These are phyloP conservation scores for Blastobotrys chiropterorum DNA, from an alignment of 805 yeast genomes.

Conservation along the genomic window DNA sequence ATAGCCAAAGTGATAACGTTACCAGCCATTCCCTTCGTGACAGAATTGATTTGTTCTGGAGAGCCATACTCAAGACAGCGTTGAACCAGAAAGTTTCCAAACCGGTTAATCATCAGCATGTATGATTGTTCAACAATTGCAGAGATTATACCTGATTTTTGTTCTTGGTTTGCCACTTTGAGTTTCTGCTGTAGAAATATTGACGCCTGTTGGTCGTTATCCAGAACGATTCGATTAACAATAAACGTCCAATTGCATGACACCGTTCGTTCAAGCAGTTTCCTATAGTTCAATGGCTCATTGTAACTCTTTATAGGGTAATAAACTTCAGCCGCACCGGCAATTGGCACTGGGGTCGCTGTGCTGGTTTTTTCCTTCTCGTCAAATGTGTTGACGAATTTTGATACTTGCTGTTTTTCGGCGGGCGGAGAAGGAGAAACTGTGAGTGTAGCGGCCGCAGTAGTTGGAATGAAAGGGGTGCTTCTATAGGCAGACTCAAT, in stretches of 20 bases:
- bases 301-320: slow-evolving; percentile 14
- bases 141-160: slow-evolving; percentile 27
- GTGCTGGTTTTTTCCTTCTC: background rate
- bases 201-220: slow-evolving; percentile 38
- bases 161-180: slow-evolving; percentile 26
- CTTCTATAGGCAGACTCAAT: background rate
- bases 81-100: slow-evolving; percentile 39
- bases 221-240: slow-evolving; percentile 29
- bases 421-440: background rate
- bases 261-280: slow-evolving; percentile 24
- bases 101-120: slow-evolving; percentile 35
- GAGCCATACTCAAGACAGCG: slow-evolving; percentile 34
- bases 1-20: slow-evolving; percentile 29
- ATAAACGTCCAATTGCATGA: slow-evolving; percentile 29
- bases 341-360: background rate
- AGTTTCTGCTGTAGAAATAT: slow-evolving; percentile 37
- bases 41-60: slow-evolving; percentile 22
- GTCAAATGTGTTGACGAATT: background rate
- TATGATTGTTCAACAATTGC: slow-evolving; percentile 27
- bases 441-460: background rate
- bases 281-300: slow-evolving; percentile 29
- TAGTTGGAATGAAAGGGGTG: background rate
- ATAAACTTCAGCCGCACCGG: slow-evolving; percentile 3
- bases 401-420: background rate
- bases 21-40: slow-evolving; percentile 27